These are phyloP conservation scores for Peterozyma xylosa DNA, from an alignment of 805 yeast species.

Conservation along the genomic window DNA sequence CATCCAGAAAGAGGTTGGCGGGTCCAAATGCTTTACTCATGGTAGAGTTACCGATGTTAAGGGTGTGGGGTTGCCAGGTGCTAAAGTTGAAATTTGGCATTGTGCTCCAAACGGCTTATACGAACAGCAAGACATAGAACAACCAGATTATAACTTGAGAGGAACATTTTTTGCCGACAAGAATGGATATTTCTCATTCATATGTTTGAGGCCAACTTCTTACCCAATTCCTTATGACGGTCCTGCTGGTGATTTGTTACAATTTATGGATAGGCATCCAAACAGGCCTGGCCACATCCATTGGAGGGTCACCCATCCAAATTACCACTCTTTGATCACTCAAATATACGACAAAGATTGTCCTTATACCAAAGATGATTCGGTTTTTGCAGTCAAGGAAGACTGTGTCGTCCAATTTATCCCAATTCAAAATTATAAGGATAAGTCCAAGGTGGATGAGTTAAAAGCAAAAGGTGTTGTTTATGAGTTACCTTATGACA, in stretches of 20 bases:
- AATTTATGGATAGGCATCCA: constrained; percentile 27
- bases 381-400: constrained; percentile 28
- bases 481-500: constrained; percentile 15
- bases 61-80: constrained; percentile 24
- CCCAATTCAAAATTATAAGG: constrained; percentile 13
- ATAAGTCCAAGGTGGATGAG: constrained; percentile 9
- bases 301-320: constrained; percentile 19
- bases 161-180: constrained; percentile 22
- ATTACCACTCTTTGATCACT: constrained; percentile 23
- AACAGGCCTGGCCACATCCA: constrained; percentile 27
- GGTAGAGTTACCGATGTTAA: constrained; percentile 19
- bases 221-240: constrained; percentile 33
- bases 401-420: constrained; percentile 19
- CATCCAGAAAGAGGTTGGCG: constrained; percentile 24
- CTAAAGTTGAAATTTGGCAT: constrained; percentile 27
- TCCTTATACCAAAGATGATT: constrained; percentile 22
- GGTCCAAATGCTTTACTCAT: constrained; percentile 18
- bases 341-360: constrained; percentile 23
- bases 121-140: constrained; percentile 28
- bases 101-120: constrained; percentile 29
- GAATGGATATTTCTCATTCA: constrained; percentile 19
- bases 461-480: constrained; percentile 12
- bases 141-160: constrained; percentile 24
- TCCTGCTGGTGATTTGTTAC: constrained; percentile 26
- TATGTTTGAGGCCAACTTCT: constrained; percentile 25